phyloP scores from a whole-genome alignment of 169 alveolate species.

The Plasmodium relictum region DNA sequence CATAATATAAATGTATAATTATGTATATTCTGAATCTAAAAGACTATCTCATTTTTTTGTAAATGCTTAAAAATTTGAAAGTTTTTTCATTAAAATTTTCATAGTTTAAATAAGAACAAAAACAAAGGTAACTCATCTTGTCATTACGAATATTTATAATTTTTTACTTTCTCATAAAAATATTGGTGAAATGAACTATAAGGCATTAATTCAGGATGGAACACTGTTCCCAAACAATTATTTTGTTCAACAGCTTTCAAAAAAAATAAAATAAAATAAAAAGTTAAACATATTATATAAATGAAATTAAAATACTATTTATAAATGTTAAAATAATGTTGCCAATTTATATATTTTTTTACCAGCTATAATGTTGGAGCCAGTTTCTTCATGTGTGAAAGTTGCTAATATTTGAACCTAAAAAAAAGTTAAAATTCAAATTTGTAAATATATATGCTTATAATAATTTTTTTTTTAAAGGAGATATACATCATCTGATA shows the following conservation, averaged over 20 bases:
- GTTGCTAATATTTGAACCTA: constrained; percentile 58
- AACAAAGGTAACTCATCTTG: background rate
- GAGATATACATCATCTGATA: constrained; percentile 43
- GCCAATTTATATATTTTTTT: background rate
- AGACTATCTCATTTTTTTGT: background rate
- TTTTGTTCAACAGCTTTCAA: constrained; percentile 60
- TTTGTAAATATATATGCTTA: background rate
- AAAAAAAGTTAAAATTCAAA: background rate
- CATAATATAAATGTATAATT: no score
- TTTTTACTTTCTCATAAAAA: constrained; percentile 61
- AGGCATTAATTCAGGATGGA: constrained; percentile 75
- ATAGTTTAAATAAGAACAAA: constrained; percentile 2
- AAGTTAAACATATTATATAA: background rate
- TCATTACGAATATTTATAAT: background rate
- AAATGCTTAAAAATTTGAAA: background rate
- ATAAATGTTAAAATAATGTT: background rate
- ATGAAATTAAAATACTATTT: background rate
- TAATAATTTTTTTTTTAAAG: background rate
- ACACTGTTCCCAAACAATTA: constrained; percentile 59
- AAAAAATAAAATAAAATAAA: constrained; percentile 6
- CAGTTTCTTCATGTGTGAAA: constrained; percentile 44
- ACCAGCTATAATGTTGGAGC: constrained; percentile 56
- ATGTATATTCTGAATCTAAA: no score
- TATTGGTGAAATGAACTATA: constrained; percentile 45
- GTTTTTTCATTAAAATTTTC: background rate